Evolutionary conservation across 2,329 filamentous ascomycete species (phyloP).

Genomic region (Verticillium albo-atrum): DNA sequence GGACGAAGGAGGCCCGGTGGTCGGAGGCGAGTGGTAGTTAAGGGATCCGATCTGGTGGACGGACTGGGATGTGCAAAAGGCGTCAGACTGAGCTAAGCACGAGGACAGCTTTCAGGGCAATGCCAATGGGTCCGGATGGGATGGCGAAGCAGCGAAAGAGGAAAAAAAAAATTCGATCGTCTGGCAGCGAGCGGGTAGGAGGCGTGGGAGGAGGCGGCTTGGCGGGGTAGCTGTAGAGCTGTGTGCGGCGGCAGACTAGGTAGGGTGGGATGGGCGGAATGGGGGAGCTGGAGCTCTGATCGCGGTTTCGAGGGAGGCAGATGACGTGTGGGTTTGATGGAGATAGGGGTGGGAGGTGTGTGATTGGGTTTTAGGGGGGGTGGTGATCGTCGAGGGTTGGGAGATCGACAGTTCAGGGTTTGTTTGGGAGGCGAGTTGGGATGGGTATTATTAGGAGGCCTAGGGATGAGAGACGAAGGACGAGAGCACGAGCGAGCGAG

Average conservation of each 20-base stretch:
- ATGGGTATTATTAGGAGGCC: constrained; percentile 9
- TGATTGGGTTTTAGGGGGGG: background rate
- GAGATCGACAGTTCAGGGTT: background rate
- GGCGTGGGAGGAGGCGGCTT: background rate
- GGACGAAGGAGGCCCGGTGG: background rate
- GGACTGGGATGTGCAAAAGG: too few relatives aligned
- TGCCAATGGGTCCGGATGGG: background rate
- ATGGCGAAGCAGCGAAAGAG: background rate
- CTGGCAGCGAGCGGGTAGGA: background rate
- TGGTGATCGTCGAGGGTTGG: background rate
- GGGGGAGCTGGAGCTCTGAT: background rate
- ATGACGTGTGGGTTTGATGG: background rate
- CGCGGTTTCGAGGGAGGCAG: background rate
- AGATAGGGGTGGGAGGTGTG: background rate
- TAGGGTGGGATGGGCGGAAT: background rate
- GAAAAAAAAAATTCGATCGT: background rate
- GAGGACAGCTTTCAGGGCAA: background rate
- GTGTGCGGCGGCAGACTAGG: background rate
- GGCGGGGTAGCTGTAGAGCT: background rate
- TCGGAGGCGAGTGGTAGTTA: background rate
- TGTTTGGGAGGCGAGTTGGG: background rate
- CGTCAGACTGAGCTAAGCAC: background rate
- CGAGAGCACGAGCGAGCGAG: constrained; percentile 15
- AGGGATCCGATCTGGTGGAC: background rate
- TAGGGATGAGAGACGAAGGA: constrained; percentile 18